Percentiles rank a stretch among this genome's conserved stretches.
These are phyloP conservation scores for Oryza longistaminata DNA, from an alignment of 176 grass and related monocot genomes.

Conservation along the genomic window DNA sequence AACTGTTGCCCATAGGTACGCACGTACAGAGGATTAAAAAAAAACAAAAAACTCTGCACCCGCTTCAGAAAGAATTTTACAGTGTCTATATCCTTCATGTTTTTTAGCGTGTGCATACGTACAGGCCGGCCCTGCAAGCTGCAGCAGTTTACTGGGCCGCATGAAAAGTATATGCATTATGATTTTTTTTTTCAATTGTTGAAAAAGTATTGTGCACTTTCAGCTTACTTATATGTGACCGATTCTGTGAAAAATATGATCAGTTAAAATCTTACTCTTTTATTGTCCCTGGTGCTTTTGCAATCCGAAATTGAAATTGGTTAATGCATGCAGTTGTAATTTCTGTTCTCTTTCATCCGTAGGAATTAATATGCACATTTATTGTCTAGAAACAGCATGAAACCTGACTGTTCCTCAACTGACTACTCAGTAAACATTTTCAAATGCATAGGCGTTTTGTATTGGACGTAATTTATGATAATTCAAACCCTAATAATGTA, in stretches of 20 bases:
- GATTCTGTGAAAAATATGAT: slow-evolving; percentile 5
- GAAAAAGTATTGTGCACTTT: background rate
- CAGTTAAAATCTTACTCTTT: background rate
- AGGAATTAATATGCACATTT: background rate
- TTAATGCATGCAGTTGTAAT: background rate
- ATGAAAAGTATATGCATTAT: background rate
- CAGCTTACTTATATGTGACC: background rate
- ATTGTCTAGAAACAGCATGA: background rate
- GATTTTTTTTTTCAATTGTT: background rate
- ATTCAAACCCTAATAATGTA: slow-evolving; percentile 38
- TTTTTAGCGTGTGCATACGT: background rate
- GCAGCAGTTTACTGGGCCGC: background rate
- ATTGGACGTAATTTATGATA: background rate
- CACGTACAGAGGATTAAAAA: background rate
- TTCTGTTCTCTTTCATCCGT: background rate
- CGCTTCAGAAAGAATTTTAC: slow-evolving; percentile 29
- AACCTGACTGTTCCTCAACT: background rate
- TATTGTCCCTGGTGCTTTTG: background rate
- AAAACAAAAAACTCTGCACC: slow-evolving; percentile 15
- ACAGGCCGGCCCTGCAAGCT: background rate
- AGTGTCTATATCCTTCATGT: slow-evolving; percentile 7
- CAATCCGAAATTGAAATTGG: background rate
- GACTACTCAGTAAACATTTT: slow-evolving; percentile 3
- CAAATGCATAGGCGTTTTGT: slow-evolving; percentile 7
- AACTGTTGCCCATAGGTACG: background rate